phyloP scores from a whole-genome alignment of 306 rosid genomes.

The Chamaecrista fasciculata region DNA sequence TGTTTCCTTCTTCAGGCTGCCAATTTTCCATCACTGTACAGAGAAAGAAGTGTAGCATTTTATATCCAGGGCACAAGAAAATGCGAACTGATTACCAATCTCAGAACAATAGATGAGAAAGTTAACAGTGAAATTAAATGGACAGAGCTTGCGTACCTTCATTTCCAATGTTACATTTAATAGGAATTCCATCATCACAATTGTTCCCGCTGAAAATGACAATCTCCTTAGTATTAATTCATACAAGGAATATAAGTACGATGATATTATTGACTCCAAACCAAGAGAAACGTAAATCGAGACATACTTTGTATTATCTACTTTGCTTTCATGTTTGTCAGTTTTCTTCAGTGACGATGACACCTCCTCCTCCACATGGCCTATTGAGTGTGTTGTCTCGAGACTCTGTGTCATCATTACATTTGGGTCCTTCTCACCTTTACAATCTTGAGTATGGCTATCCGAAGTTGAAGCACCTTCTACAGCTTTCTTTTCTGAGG shows the following conservation, averaged over 20 bases:
- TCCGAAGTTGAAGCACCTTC: slow-evolving; percentile 35
- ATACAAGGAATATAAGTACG: neutral
- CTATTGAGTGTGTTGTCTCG: slow-evolving; percentile 36
- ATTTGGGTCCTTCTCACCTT: slow-evolving; percentile 37
- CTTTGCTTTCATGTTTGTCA: slow-evolving; percentile 32
- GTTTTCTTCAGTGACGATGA: slow-evolving; percentile 40
- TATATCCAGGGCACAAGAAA: slow-evolving; percentile 37
- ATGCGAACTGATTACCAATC: slow-evolving; percentile 11
- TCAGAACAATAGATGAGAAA: slow-evolving; percentile 15
- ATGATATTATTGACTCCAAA: slow-evolving; percentile 3
- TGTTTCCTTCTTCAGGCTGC: slow-evolving; percentile 38
- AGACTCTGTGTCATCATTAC: slow-evolving; percentile 25
- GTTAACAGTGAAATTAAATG: neutral
- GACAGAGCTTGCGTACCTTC: slow-evolving; percentile 48
- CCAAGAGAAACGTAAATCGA: slow-evolving; percentile 17
- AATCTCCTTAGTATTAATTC: slow-evolving; percentile 32
- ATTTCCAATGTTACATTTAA: slow-evolving; percentile 35
- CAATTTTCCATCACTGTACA: slow-evolving; percentile 40
- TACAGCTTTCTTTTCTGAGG: slow-evolving; percentile 37
- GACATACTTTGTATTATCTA: slow-evolving; percentile 49
- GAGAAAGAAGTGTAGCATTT: slow-evolving; percentile 20
- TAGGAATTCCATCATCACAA: slow-evolving; percentile 39
- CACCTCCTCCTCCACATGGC: slow-evolving; percentile 52
- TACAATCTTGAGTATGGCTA: slow-evolving; percentile 30
- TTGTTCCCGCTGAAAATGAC: slow-evolving; percentile 45